Conservation (phyloP, 2,329 filamentous ascomycete genomes). For the Zasmidium cellare region DNA sequence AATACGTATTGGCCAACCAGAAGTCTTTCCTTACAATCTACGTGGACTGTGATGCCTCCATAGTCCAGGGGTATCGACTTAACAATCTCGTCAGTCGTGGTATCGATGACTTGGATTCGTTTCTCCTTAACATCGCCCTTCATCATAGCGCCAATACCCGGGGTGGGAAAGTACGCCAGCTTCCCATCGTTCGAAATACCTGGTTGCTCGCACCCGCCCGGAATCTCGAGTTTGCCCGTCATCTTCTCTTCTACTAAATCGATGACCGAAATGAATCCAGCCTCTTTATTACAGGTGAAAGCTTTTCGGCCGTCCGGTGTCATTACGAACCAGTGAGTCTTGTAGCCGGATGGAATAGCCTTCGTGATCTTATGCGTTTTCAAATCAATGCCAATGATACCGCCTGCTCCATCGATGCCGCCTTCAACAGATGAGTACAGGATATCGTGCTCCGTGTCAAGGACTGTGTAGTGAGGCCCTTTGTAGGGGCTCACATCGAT, state of each 20-base stretch:
- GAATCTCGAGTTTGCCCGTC: background rate
- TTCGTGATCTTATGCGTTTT: slow-evolving; percentile 10
- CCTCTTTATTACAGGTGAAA: slow-evolving; percentile 19
- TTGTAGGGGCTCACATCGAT: slow-evolving; percentile 14
- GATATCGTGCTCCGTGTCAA: slow-evolving; percentile 9
- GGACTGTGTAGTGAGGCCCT: slow-evolving; percentile 11
- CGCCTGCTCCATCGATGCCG: slow-evolving; percentile 5
- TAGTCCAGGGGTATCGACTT: background rate
- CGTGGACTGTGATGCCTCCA: background rate
- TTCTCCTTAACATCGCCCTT: background rate
- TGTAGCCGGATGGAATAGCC: slow-evolving; percentile 10
- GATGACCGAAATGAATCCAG: slow-evolving; percentile 1
- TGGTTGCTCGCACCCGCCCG: background rate
- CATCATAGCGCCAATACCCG: background rate
- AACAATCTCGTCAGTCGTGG: background rate
- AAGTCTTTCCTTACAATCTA: background rate
- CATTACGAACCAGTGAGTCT: slow-evolving; percentile 19
- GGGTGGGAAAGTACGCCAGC: background rate
- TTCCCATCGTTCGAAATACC: slow-evolving; percentile 1
- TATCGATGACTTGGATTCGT: slow-evolving; percentile 4
- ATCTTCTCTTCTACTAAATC: slow-evolving; percentile 2
- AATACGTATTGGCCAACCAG: background rate
- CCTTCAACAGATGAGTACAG: slow-evolving; percentile 15
- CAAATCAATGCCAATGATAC: slow-evolving; percentile 16
- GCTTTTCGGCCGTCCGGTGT: slow-evolving; percentile 16